Evolutionary conservation across 2,329 filamentous ascomycete genomes (phyloP).

Genomic region (Epichloe aotearoae): DNA sequence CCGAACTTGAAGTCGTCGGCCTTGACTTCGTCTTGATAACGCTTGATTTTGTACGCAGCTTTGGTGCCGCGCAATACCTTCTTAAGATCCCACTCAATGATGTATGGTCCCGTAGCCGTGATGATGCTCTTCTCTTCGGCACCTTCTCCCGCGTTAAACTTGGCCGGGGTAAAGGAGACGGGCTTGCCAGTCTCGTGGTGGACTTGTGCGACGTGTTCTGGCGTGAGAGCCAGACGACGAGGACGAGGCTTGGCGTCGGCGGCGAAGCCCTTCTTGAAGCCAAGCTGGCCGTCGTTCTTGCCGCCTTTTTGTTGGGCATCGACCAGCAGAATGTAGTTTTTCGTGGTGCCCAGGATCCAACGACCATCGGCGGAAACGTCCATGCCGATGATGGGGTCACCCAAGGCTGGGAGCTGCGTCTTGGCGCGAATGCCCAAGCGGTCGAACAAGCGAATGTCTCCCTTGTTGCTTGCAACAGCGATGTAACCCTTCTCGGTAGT

Average conservation of each 20-base stretch:
- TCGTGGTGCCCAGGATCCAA: conserved; percentile 89
- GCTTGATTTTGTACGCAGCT: conserved; percentile 91
- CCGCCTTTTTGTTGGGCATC: conserved; percentile 78
- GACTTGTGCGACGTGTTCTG: conserved; percentile 91
- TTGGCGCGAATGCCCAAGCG: conserved; percentile 94
- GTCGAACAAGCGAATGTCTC: conserved; percentile 93
- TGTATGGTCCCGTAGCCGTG: conserved; percentile 90
- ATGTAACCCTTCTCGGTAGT: conserved; percentile 96
- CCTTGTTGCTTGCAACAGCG: conserved; percentile 90
- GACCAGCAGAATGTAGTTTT: conserved; percentile 87
- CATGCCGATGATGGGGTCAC: conserved; percentile 86
- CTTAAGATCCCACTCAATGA: conserved; percentile 91
- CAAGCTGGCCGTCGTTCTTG: conserved; percentile 96
- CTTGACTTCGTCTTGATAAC: conserved; percentile 89
- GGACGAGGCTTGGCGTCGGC: conserved; percentile 92
- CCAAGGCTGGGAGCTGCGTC: conserved; percentile 88
- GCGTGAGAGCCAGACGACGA: conserved; percentile 74
- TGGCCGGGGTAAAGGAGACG: conserved; percentile 78
- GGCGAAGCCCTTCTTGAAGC: conserved; percentile 85
- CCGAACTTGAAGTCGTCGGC: conserved; percentile 98
- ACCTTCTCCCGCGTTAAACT: conserved; percentile 82
- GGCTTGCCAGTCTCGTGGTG: conserved; percentile 86
- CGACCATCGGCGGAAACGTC: conserved; percentile 92
- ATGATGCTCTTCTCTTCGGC: conserved; percentile 85
- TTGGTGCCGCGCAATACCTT: conserved; percentile 71